These are phyloP conservation scores for Parascedosporium putredinis DNA, from an alignment of 2,329 filamentous ascomycete genomes.

Conservation along the genomic window DNA sequence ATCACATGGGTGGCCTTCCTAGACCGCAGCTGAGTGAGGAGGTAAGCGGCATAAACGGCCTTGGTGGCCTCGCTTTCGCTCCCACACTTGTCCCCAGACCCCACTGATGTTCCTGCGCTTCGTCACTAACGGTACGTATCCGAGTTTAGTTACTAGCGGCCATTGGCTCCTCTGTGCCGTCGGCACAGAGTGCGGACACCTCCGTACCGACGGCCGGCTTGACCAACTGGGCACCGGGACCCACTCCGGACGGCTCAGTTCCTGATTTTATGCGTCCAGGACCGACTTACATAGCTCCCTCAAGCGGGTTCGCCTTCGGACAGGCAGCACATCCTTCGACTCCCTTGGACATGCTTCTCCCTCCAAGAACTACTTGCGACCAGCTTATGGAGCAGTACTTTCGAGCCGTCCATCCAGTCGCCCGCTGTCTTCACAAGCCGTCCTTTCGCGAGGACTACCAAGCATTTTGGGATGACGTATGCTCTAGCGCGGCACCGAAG, in stretches of 20 bases:
- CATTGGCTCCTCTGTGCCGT: neutral
- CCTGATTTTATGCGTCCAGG: constrained; percentile 54
- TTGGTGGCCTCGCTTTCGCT: neutral
- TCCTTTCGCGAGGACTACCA: constrained; percentile 56
- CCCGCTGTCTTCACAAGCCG: constrained; percentile 55
- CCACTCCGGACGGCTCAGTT: constrained; percentile 14
- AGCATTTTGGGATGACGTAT: constrained; percentile 54
- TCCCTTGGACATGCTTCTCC: constrained; percentile 50
- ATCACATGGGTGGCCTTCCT: constrained; percentile 63
- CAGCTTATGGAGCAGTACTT: constrained; percentile 58
- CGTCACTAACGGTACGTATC: neutral
- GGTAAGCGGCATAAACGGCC: constrained; percentile 28
- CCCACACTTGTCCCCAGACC: neutral
- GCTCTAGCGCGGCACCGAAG: constrained; percentile 48
- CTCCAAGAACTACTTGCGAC: constrained; percentile 46
- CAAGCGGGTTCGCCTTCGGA: constrained; percentile 57
- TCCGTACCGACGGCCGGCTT: neutral
- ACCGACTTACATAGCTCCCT: constrained; percentile 55
- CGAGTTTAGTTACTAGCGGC: neutral
- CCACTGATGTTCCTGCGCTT: no score
- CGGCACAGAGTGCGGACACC: neutral
- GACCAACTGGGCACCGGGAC: neutral
- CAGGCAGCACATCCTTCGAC: constrained; percentile 31
- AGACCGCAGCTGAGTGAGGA: constrained; percentile 62
- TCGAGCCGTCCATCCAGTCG: constrained; percentile 55